A percentile compares a stretch with the other conserved stretches of the same genome.
Evolutionary conservation across 768 basidiomycete species (phyloP).

Genomic region (Tricholoma flavovirens): DNA sequence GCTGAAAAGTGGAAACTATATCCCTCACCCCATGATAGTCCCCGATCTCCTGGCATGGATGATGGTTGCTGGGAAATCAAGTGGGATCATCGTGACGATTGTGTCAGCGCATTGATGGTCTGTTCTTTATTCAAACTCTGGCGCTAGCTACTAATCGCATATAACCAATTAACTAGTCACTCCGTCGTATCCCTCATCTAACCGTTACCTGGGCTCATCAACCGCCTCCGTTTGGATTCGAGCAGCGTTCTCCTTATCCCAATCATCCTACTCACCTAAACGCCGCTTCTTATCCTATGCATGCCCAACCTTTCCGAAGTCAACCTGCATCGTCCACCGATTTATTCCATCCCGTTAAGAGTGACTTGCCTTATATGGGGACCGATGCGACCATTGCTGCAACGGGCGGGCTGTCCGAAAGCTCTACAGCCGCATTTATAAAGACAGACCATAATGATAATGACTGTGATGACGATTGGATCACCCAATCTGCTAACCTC

Average conservation of each 20-base stretch:
- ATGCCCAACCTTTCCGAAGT: conserved; percentile 18
- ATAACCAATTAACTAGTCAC: conserved; percentile 53
- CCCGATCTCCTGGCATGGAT: conserved; percentile 53
- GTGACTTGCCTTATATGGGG: neutral
- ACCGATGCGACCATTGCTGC: neutral
- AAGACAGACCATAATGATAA: neutral
- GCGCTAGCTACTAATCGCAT: conserved; percentile 2
- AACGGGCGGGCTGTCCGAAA: neutral
- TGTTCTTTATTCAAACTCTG: conserved; percentile 9
- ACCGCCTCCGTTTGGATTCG: conserved; percentile 21
- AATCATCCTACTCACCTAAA: conserved; percentile 2
- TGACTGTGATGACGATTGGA: neutral
- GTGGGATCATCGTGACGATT: conserved; percentile 73
- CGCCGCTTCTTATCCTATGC: conserved; percentile 22
- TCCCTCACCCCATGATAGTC: conserved; percentile 52
- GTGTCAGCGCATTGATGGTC: conserved; percentile 67
- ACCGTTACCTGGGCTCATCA: conserved; percentile 81
- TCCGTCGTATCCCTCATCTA: conserved; percentile 64
- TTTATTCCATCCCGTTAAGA: neutral
- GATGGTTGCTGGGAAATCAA: conserved; percentile 68
- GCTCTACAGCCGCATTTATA: neutral
- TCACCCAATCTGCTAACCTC: neutral
- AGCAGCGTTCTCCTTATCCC: conserved; percentile 13
- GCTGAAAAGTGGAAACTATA: conserved; percentile 20
- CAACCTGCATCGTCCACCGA: conserved; percentile 7